These are phyloP conservation scores for Lactifluus piperatus DNA, from an alignment of 768 basidiomycete genomes.

Conservation along the genomic window DNA sequence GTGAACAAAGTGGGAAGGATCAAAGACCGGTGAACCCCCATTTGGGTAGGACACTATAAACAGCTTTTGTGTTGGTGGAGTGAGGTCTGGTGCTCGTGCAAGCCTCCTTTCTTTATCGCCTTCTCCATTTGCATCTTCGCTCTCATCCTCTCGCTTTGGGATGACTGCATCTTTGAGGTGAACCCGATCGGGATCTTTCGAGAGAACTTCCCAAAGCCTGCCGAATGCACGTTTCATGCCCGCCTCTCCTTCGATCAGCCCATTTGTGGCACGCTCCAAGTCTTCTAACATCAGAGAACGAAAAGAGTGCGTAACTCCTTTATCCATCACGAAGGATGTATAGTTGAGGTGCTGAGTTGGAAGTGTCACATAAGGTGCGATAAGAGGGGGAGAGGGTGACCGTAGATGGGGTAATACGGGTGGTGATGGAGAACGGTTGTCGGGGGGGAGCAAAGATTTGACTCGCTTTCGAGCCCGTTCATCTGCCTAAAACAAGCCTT, in stretches of 20 bases:
- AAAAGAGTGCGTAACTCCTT: constrained; percentile 75
- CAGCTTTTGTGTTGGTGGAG: constrained; percentile 54
- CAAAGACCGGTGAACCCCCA: constrained; percentile 39
- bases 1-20: constrained; percentile 54
- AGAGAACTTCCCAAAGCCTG: constrained; percentile 72
- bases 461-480: constrained; percentile 78
- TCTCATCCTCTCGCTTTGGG: constrained; percentile 62
- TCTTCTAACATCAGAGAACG: constrained; percentile 71
- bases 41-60: constrained; percentile 49
- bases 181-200: constrained; percentile 49
- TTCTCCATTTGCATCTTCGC: constrained; percentile 31
- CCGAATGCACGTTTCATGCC: constrained; percentile 66
- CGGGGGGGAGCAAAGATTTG: constrained; percentile 51
- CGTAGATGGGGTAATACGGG: constrained; percentile 66
- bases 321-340: constrained; percentile 81
- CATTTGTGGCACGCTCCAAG: constrained; percentile 73
- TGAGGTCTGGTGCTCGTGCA: constrained; percentile 57
- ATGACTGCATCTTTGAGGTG: constrained; percentile 35
- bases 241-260: constrained; percentile 77
- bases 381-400: constrained; percentile 70
- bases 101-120: constrained; percentile 37
- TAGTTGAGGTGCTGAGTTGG: constrained; percentile 62
- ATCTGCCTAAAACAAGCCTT: constrained; percentile 46
- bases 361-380: constrained; percentile 67
- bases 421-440: constrained; percentile 60